phyloP scores from a whole-genome alignment of 2,329 filamentous ascomycete species.

The Alternaria ethzedia region DNA sequence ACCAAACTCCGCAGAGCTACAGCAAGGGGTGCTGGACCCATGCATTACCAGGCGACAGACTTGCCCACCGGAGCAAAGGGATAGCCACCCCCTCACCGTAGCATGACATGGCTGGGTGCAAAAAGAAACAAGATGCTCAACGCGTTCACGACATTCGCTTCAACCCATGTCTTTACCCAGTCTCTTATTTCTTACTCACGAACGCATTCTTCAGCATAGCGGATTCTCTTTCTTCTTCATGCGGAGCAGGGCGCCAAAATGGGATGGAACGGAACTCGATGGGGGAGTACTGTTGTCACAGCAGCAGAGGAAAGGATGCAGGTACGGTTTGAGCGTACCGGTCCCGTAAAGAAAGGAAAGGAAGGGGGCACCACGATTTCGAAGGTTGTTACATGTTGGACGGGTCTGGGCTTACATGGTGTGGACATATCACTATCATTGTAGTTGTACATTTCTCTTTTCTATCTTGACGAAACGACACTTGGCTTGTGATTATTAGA shows the following conservation, averaged over 20 bases:
- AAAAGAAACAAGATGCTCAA: not conserved
- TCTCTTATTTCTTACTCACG: not conserved
- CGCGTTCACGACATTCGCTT: conserved; percentile 1
- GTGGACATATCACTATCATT: not conserved
- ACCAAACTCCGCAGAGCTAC: not conserved
- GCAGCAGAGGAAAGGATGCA: not conserved
- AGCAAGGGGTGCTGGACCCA: not conserved
- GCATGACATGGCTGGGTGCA: not conserved
- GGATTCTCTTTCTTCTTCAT: not conserved
- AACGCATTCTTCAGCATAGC: not conserved
- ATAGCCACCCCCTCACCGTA: not conserved
- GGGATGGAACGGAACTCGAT: not conserved
- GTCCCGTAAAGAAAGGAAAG: not conserved
- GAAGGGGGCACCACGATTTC: not conserved
- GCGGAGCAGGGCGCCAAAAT: not conserved
- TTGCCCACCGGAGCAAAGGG: not conserved
- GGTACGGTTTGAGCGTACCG: not conserved
- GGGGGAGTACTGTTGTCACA: not conserved
- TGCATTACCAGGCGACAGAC: not conserved
- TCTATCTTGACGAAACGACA: conserved; percentile 6
- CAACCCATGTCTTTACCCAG: not conserved
- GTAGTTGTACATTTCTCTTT: conserved; percentile 7
- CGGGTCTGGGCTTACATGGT: not conserved
- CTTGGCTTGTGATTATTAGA: conserved; percentile 3
- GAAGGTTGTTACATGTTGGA: not conserved